Evolutionary conservation across 2,329 filamentous ascomycete genomes (phyloP).

Genomic region (Calcarisporium arbuscula): DNA sequence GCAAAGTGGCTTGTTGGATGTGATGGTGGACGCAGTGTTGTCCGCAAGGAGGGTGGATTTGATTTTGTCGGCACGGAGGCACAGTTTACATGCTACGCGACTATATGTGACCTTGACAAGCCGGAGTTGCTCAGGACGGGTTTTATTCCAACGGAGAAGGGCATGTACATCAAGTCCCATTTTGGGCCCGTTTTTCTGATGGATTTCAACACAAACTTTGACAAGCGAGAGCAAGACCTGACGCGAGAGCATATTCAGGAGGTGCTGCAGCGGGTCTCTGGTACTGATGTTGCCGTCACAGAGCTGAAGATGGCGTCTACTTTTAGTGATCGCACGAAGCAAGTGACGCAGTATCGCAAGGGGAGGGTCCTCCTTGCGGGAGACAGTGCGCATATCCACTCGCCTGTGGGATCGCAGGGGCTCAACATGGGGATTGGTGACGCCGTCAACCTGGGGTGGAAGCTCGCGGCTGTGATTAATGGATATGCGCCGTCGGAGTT

Average conservation of each 20-base stretch:
- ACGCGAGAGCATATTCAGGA: constrained; percentile 15
- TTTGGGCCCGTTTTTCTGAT: too few species aligned
- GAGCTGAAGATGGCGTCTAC: constrained; percentile 17
- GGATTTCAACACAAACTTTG: constrained; percentile 16
- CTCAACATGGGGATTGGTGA: constrained; percentile 46
- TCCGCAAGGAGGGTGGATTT: constrained; percentile 31
- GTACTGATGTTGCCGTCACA: constrained; percentile 16
- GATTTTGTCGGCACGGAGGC: constrained; percentile 29
- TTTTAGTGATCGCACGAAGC: constrained; percentile 18
- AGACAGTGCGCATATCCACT: constrained; percentile 45
- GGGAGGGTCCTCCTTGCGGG: constrained; percentile 42
- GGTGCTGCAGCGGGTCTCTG: constrained; percentile 15
- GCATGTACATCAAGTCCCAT: constrained; percentile 26
- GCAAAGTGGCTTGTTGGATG: constrained; percentile 34
- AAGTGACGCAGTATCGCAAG: constrained; percentile 26
- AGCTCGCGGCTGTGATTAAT: constrained; percentile 39
- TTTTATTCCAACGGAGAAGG: constrained; percentile 17
- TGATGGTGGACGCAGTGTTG: constrained; percentile 32
- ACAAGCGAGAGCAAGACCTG: constrained; percentile 11
- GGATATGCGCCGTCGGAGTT: too few species aligned
- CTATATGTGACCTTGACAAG: constrained; percentile 25
- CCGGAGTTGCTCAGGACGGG: constrained; percentile 19
- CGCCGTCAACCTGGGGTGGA: constrained; percentile 45
- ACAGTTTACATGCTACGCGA: constrained; percentile 27
- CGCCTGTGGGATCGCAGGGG: constrained; percentile 41